phyloP scores from a whole-genome alignment of 1,139 yeast species.

The Pneumocystis canis region DNA sequence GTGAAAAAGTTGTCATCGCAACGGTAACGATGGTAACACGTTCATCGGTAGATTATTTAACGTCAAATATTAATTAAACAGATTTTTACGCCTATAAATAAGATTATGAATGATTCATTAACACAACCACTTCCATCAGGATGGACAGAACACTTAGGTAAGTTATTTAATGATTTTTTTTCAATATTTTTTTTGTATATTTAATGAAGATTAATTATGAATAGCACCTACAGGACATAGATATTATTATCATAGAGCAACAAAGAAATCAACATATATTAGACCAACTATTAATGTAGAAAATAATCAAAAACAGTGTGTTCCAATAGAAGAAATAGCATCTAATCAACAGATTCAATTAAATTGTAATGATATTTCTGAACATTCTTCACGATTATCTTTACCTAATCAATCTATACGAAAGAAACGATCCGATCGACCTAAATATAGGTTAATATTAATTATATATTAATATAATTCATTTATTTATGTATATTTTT shows the following conservation, averaged over 20 bases:
- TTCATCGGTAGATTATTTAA: no score
- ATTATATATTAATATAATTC: slow-evolving; percentile 13
- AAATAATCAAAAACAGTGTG: no score
- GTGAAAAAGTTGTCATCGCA: no score
- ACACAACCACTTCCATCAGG: neutral
- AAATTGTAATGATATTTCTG: neutral
- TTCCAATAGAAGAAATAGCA: no score
- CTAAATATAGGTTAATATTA: slow-evolving; percentile 16
- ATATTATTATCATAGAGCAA: slow-evolving; percentile 21
- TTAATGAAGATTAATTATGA: slow-evolving; percentile 11
- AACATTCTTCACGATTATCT: neutral
- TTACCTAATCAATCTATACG: slow-evolving; percentile 1
- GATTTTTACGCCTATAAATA: neutral
- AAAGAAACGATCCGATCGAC: slow-evolving; percentile 10
- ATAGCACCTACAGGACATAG: slow-evolving; percentile 25
- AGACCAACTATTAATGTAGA: slow-evolving; percentile 14
- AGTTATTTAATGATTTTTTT: no score
- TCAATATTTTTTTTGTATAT: neutral
- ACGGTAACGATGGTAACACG: no score
- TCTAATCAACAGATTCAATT: neutral
- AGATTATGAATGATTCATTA: neutral
- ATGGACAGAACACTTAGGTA: neutral
- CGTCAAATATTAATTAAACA: neutral
- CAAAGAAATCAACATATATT: slow-evolving; percentile 23
- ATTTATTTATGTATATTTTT: no score